These are phyloP conservation scores for Lactarius sp. DNA, from an alignment of 768 basidiomycete genomes.

Conservation along the genomic window DNA sequence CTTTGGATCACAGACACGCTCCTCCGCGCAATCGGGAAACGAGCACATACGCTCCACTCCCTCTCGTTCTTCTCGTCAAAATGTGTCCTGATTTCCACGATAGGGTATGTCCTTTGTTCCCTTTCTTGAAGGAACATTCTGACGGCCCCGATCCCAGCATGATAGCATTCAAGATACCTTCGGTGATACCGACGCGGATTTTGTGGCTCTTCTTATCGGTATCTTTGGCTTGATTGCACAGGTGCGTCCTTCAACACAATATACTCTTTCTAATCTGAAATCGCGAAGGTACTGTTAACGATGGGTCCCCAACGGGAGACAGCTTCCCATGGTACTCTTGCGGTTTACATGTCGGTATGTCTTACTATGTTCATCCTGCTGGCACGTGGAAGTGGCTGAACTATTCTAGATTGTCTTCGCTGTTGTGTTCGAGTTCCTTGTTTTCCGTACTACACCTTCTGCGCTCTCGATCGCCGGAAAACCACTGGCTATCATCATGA, in stretches of 20 bases:
- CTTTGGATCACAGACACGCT: conserved; percentile 36
- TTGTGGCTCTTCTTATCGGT: conserved; percentile 51
- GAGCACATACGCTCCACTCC: conserved; percentile 70
- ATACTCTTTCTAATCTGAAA: not conserved
- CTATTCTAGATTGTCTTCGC: conserved; percentile 54
- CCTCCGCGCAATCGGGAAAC: conserved; percentile 69
- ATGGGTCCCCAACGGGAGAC: conserved; percentile 62
- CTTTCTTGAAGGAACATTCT: not conserved
- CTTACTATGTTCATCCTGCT: conserved; percentile 23
- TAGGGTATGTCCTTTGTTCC: conserved; percentile 28
- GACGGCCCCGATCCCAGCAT: conserved; percentile 35
- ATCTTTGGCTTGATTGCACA: conserved; percentile 50
- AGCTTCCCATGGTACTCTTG: conserved; percentile 57
- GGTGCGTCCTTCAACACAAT: conserved; percentile 20
- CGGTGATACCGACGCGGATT: conserved; percentile 42
- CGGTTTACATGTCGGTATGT: conserved; percentile 49
- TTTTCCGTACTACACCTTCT: conserved; percentile 59
- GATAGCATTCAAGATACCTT: conserved; percentile 35
- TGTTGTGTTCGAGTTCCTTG: conserved; percentile 53
- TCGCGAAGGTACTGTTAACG: conserved; percentile 47
- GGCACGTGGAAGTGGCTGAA: not conserved
- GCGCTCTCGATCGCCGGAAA: conserved; percentile 57
- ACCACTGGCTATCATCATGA: conserved; percentile 56
- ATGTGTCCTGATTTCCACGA: conserved; percentile 41
- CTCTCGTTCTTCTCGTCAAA: conserved; percentile 61